Base-by-base conservation (phyloP, 345 rosid genomes). In the Tarenaya hassleriana region DNA sequence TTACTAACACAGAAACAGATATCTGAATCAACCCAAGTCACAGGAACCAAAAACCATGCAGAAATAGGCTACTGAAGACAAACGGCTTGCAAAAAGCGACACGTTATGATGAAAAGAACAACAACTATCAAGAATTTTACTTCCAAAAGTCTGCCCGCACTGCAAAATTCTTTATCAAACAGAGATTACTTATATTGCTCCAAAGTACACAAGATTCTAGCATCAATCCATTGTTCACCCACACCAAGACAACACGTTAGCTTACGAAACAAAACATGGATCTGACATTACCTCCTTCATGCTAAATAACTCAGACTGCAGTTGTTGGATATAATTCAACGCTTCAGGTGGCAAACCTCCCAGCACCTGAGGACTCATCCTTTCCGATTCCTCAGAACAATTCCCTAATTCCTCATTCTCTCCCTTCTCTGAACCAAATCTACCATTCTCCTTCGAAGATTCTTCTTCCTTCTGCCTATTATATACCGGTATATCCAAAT, bases 271-370 rank as follows among this genome's bases (percentile, higher is more conserved):
- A 61, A 41, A 47, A 21, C 9, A 15, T 14, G 1, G 4, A 15
- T 18, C 34, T 54, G 27, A 20, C 6, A 40, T 60, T 47, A 86
- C 97, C 94, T 76, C 80, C 49, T 78, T 72, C 16, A 59, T 72
- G 52, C 60, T 13, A 42, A 75, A 61, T 60, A 89, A 62, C 75
- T 89, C 90, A 4, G 82, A 65, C 35, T 76, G 79, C 78, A 89
- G 68, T 41, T 47, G 70, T 39, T 79, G 86, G 50, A 86, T 78
- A 50, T 70, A 81, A 50, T 52, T 79, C 69, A 79, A 70, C 7
- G 90, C 88, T 66, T 86, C 83, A 0, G 79, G 86, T 31, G 95
- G 64, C 61, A 83, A 66, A 65, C 76, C 90, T 55, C 77, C 81
- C 3, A 86, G 77, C 56, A 79, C 65, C 68, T 71, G 81, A 20